phyloP scores from a whole-genome alignment of 2,329 filamentous ascomycete genomes.

The Magnaporthales sp. region DNA sequence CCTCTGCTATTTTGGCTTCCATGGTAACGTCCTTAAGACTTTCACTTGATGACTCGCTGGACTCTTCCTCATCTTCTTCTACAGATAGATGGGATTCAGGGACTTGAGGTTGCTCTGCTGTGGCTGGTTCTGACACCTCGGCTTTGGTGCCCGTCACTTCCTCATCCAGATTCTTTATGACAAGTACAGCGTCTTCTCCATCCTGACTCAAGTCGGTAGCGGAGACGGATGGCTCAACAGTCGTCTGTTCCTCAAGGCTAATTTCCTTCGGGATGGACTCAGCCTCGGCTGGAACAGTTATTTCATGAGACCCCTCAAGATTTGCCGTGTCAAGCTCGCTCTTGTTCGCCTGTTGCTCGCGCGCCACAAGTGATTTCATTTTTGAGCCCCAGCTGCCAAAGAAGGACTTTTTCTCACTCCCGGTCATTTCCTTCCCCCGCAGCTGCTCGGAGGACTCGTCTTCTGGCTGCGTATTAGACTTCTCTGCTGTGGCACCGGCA shows the following conservation, averaged over 20 bases:
- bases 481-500: constrained; percentile 1
- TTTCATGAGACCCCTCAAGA: not conserved
- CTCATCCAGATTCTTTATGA: not conserved
- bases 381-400: not conserved
- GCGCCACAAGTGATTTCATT: not conserved
- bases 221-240: not conserved
- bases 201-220: not conserved
- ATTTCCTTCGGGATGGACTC: not conserved
- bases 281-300: not conserved
- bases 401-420: not conserved
- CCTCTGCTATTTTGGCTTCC: not conserved
- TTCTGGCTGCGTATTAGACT: not conserved
- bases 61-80: not conserved
- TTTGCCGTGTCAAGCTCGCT: not conserved
- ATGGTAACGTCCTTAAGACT: not conserved
- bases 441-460: not conserved
- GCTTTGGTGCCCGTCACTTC: not conserved
- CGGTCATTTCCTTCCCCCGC: not conserved
- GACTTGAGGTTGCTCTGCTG: not conserved
- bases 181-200: not conserved
- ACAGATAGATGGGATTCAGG: not conserved
- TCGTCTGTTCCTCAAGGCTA: not conserved
- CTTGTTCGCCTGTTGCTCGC: not conserved
- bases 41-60: not conserved
- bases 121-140: not conserved